Percentiles rank a stretch among this genome's conserved stretches.
Evolutionary conservation across 768 basidiomycete genomes (phyloP).

Genomic region (Leccinellum albellum): DNA sequence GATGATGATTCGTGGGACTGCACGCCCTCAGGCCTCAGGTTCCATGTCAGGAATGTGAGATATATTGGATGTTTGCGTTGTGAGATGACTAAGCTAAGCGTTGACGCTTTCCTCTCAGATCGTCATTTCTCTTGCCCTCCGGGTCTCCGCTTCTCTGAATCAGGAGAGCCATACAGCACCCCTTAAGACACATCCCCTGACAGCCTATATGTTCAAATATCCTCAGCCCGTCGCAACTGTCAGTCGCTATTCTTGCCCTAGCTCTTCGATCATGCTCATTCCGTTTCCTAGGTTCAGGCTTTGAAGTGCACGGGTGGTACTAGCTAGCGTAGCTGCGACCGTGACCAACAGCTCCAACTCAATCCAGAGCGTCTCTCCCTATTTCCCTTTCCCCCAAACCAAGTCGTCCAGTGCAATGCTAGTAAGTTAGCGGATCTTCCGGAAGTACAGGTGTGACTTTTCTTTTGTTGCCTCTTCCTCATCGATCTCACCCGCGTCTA

Average conservation of each 20-base stretch:
- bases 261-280: background rate
- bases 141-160: too few relatives aligned
- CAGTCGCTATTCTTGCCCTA: conserved; percentile 30
- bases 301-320: conserved; percentile 77
- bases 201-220: conserved; percentile 57
- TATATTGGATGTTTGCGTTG: too few relatives aligned
- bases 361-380: conserved; percentile 42
- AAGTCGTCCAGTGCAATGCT: conserved; percentile 59
- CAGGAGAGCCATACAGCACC: conserved; percentile 63
- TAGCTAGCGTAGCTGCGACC: conserved; percentile 56
- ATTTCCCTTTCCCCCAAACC: conserved; percentile 61
- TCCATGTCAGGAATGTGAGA: too few relatives aligned
- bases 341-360: conserved; percentile 49
- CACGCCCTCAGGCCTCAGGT: too few relatives aligned
- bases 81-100: too few relatives aligned
- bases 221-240: conserved; percentile 79
- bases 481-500: conserved; percentile 19
- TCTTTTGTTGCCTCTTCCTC: background rate
- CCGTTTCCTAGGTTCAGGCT: conserved; percentile 47
- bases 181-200: conserved; percentile 36
- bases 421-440: conserved; percentile 60
- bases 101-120: background rate
- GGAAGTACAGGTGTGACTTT: conserved; percentile 50
- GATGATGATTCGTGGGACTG: too few relatives aligned
- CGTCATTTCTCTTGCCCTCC: conserved; percentile 14